Evolutionary conservation across 345 rosid genomes (phyloP), one percentile per base, ranked within the genome.

Genomic region (Lenwebbia sp.): DNA sequence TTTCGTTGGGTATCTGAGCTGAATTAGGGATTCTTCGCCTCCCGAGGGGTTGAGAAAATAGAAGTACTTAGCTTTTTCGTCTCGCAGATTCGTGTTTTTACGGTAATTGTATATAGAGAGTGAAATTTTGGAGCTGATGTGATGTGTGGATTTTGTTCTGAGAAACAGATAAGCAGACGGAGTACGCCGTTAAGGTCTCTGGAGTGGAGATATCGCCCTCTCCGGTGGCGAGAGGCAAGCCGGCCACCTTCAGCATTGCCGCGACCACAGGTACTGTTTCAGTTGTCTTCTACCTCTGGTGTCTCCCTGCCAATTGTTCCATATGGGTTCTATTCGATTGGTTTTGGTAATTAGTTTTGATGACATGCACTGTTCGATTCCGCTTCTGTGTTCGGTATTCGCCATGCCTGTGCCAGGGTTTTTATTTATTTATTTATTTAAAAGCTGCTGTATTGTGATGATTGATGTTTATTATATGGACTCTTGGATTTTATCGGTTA

Each of bases 171-270:
- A 88, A 90, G 86, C 88, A 87, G 83, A 75, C 62, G 47, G 89
- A 88, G 41, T 90, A 89, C 85, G 87, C 70, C 37, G 93, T 92
- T 41, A 90, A 89, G 87, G 93, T 92, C 51, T 86, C 56, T 11
- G 90, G 90, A 26, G 92, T 92, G n/a, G 90, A 90, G 85, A 92
- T 92, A 54, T 70, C 89, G 70, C 93, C 93, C 11, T 54, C 88
- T 60, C 93, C 93, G 14, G 89, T 92, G n/a, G 89, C 87, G 14
- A 86, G 91, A 87, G 93, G 93, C 52, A 55, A 86, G 70, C 90
- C 89, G 9, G 90, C 93, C 4, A 90, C 90, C 87, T 92, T 92
- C 86, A 89, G 87, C 65, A 92, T 92, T 85, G 78, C 89, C 26
- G 93, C 93, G 1, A 83, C 86, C 15, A 87, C 93, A 56, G 89